A percentile compares a stretch with the other conserved stretches of the same genome.
Evolutionary conservation across 2,329 filamentous ascomycete genomes (phyloP).

Genomic region (Didymella sp.): DNA sequence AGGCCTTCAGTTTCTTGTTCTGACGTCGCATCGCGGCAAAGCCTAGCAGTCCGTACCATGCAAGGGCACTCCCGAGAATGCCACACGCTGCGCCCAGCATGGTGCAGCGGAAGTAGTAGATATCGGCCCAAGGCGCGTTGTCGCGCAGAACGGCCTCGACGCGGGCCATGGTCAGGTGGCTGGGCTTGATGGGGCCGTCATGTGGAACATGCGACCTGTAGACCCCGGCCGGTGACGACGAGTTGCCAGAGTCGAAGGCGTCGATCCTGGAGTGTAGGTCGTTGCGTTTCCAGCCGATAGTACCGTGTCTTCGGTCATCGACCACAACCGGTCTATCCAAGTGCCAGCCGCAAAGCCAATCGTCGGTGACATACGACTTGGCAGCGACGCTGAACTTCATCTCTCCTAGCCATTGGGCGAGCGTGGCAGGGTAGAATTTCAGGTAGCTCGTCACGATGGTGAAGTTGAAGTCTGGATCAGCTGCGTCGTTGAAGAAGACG

Average conservation of each 20-base stretch:
- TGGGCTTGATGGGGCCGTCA: not conserved
- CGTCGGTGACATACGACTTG: not conserved
- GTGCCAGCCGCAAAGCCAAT: conserved; percentile 9
- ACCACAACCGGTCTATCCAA: not conserved
- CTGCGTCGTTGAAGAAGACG: conserved; percentile 7
- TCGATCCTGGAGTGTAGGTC: not conserved
- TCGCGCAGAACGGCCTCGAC: not conserved
- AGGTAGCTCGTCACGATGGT: conserved; percentile 2
- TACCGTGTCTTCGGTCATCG: not conserved
- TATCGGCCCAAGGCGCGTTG: conserved; percentile 2
- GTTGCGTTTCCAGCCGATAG: not conserved
- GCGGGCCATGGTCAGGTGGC: not conserved
- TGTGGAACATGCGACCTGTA: not conserved
- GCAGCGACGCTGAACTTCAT: not conserved
- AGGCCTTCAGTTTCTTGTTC: not conserved
- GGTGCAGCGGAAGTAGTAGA: not conserved
- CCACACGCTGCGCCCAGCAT: not conserved
- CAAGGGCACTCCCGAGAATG: not conserved
- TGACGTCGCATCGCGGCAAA: not conserved
- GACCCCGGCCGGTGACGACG: not conserved
- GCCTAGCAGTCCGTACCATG: not conserved
- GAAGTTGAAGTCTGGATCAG: conserved; percentile 3
- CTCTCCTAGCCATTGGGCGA: not conserved
- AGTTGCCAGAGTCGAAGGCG: not conserved
- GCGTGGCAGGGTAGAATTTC: conserved; percentile 9